phyloP scores from a whole-genome alignment of 495 filamentous ascomycete species.

The Talaromyces ruber region DNA sequence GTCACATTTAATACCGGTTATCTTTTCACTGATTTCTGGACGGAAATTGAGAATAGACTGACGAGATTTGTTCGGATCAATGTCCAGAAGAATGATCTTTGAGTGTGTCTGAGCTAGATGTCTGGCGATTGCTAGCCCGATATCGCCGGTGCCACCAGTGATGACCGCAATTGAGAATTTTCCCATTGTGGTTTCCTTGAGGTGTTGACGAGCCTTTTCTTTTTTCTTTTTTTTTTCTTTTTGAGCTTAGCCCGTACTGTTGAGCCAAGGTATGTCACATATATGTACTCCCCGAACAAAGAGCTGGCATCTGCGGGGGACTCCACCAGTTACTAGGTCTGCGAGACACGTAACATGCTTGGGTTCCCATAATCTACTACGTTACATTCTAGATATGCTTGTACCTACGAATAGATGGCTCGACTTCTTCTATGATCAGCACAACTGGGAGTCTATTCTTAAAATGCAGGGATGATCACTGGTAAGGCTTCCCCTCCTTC shows the following conservation, averaged over 20 bases:
- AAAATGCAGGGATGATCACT: not conserved
- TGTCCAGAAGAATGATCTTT: not conserved
- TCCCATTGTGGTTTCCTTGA: not conserved
- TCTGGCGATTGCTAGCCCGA: not conserved
- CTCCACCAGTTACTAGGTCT: not conserved
- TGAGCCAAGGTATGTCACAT: not conserved
- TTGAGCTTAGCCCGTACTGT: not conserved
- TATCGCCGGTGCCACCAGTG: not conserved
- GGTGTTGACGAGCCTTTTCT: not conserved
- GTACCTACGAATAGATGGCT: not conserved
- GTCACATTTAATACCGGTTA: not conserved
- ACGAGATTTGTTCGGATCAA: not conserved
- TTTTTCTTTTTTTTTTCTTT: no score
- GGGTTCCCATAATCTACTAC: not conserved
- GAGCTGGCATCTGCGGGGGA: not conserved
- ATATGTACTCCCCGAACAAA: not conserved
- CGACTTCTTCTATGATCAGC: not conserved
- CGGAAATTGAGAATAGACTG: not conserved
- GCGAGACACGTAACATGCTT: not conserved
- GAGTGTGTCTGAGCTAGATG: not conserved
- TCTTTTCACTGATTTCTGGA: not conserved
- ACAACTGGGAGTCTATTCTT: not conserved
- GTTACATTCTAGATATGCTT: not conserved
- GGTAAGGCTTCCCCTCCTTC: slow-evolving; percentile 15
- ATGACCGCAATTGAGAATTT: not conserved